Evolutionary conservation across 2,329 filamentous ascomycete species (phyloP).

Genomic region (Fusarium irregulare): DNA sequence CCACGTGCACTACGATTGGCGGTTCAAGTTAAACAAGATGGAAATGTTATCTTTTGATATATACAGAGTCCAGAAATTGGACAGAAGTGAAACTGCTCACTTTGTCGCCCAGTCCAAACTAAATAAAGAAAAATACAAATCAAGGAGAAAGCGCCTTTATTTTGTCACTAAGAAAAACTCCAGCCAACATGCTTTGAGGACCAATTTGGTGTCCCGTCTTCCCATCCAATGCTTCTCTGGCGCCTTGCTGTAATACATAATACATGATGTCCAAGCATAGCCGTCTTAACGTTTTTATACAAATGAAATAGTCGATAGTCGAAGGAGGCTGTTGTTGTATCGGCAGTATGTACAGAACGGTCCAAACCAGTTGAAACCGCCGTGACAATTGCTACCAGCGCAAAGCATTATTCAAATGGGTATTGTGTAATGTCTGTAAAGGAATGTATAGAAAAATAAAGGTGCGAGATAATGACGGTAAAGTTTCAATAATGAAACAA

Average conservation of each 20-base stretch:
- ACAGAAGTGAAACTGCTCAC: conserved; percentile 29
- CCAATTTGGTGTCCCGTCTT: conserved; percentile 17
- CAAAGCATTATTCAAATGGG: conserved; percentile 24
- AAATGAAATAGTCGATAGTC: conserved; percentile 28
- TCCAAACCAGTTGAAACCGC: conserved; percentile 37
- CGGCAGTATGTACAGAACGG: conserved; percentile 9
- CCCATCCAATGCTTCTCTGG: conserved; percentile 29
- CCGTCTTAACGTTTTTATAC: conserved; percentile 30
- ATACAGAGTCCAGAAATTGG: conserved; percentile 15
- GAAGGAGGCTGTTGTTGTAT: conserved; percentile 19
- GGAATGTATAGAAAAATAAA: conserved; percentile 5
- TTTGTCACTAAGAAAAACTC: conserved; percentile 32
- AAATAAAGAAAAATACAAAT: conserved; percentile 3
- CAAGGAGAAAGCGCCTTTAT: conserved; percentile 10
- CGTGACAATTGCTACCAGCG: conserved; percentile 28
- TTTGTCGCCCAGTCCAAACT: conserved; percentile 1
- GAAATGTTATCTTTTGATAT: conserved; percentile 30
- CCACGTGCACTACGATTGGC: conserved; percentile 14
- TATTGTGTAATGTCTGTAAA: conserved; percentile 7
- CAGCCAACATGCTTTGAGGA: conserved; percentile 31
- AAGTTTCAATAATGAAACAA: not conserved
- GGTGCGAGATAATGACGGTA: not conserved
- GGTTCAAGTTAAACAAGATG: conserved; percentile 14
- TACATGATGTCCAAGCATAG: conserved; percentile 34
- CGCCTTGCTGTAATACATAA: conserved; percentile 42